A percentile compares a stretch with the other conserved stretches of the same genome.
phyloP scores from a whole-genome alignment of 441 rosid genomes.

The Gossypium aridum region DNA sequence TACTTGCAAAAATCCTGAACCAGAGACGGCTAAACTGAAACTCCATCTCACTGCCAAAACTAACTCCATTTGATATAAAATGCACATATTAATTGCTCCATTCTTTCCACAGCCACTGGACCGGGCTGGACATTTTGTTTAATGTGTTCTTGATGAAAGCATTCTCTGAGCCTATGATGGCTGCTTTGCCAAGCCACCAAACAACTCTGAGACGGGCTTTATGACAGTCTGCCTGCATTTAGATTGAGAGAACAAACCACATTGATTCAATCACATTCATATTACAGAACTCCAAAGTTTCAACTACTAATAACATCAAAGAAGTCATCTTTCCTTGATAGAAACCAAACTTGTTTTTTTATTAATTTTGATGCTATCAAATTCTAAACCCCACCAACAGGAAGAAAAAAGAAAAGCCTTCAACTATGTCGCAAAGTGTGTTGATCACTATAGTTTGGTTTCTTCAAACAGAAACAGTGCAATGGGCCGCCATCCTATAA shows the following conservation, averaged over 20 bases:
- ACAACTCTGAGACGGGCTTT: background rate
- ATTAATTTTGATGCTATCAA: background rate
- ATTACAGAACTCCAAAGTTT: constrained; percentile 2
- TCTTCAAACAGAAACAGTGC: constrained; percentile 1
- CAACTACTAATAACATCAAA: background rate
- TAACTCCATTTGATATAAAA: background rate
- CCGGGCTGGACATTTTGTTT: background rate
- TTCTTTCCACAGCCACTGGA: background rate
- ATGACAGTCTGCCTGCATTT: background rate
- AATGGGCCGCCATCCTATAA: background rate
- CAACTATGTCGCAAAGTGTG: background rate
- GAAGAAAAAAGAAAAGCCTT: background rate
- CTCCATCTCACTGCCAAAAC: background rate
- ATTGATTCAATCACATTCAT: background rate
- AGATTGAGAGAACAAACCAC: constrained; percentile 1
- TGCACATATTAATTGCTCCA: background rate
- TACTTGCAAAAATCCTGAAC: background rate
- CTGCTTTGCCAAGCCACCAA: background rate
- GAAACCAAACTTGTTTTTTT: background rate
- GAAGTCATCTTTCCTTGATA: background rate
- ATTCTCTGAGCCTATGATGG: background rate
- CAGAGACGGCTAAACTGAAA: background rate
- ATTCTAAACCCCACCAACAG: background rate
- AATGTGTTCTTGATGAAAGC: background rate
- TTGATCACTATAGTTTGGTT: background rate